Conservation (phyloP, 495 filamentous ascomycete genomes). For the Staphylotrichum longicolle region DNA sequence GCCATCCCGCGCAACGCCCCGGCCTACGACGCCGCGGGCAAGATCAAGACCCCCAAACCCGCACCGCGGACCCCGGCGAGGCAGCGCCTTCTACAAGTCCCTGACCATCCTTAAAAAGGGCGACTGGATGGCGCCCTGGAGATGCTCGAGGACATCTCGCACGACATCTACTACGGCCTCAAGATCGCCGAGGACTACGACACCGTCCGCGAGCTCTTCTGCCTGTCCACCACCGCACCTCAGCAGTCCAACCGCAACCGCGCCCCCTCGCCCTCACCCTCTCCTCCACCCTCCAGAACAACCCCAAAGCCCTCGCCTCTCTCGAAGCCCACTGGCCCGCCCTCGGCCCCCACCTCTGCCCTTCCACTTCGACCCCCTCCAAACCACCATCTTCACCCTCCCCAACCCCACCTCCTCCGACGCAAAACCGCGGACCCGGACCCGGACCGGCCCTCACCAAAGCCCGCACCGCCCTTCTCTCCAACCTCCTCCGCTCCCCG, state of each 20-base stretch:
- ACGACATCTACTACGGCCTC: constrained; percentile 69
- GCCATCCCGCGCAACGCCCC: constrained; percentile 41
- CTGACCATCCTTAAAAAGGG: constrained; percentile 46
- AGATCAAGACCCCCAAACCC: constrained; percentile 45
- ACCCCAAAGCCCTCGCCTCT: constrained; percentile 55
- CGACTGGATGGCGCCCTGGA: constrained; percentile 45
- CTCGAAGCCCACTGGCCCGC: constrained; percentile 43
- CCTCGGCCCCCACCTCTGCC: constrained; percentile 28
- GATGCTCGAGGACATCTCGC: constrained; percentile 56
- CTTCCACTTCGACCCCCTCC: neutral
- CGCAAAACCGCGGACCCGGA: constrained; percentile 9
- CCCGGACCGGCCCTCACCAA: constrained; percentile 31
- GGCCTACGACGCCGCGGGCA: constrained; percentile 49
- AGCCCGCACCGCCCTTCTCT: constrained; percentile 39
- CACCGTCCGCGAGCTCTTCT: constrained; percentile 46
- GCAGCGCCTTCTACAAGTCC: constrained; percentile 41
- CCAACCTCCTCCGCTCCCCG: constrained; percentile 46
- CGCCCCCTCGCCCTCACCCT: constrained; percentile 51
- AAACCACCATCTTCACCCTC: constrained; percentile 28
- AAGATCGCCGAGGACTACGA: constrained; percentile 53
- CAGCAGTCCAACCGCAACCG: constrained; percentile 27
- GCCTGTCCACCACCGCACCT: constrained; percentile 34
- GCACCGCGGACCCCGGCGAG: constrained; percentile 27
- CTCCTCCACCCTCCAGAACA: constrained; percentile 58
- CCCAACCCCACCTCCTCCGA: constrained; percentile 30